These are phyloP conservation scores for Hygrocybe coccinea DNA, from an alignment of 768 basidiomycete species.

Conservation along the genomic window DNA sequence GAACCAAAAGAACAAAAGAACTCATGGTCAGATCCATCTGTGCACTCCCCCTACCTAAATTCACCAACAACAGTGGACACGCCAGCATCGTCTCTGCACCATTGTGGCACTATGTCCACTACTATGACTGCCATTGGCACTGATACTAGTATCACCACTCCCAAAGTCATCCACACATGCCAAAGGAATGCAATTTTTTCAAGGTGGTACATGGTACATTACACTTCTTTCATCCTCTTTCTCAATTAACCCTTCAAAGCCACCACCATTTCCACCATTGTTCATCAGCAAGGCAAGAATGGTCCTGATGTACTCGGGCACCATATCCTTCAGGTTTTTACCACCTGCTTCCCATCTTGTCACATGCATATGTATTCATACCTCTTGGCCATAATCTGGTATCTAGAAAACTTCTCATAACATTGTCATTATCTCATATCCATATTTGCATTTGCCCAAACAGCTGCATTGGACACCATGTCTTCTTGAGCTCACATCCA, in stretches of 20 bases:
- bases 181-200: too few species aligned
- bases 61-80: conserved; percentile 61
- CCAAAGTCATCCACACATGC: conserved; percentile 56
- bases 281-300: conserved; percentile 61
- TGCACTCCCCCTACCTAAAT: conserved; percentile 67
- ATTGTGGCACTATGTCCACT: too few species aligned
- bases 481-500: conserved; percentile 44
- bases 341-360: conserved; percentile 66
- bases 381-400: conserved; percentile 58
- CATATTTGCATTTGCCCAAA: conserved; percentile 27
- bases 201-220: too few species aligned
- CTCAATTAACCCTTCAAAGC: conserved; percentile 27
- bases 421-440: background rate
- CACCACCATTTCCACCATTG: conserved; percentile 63
- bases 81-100: conserved; percentile 47
- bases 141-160: conserved; percentile 3
- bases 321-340: conserved; percentile 74
- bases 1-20: background rate
- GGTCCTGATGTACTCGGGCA: conserved; percentile 52
- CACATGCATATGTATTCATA: conserved; percentile 66
- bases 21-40: conserved; percentile 66
- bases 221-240: too few species aligned
- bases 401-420: conserved; percentile 16
- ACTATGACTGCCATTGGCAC: conserved; percentile 9
- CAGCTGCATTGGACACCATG: conserved; percentile 46